These are phyloP conservation scores for Neurospora discreta DNA, from an alignment of 495 filamentous ascomycete genomes.

Conservation along the genomic window DNA sequence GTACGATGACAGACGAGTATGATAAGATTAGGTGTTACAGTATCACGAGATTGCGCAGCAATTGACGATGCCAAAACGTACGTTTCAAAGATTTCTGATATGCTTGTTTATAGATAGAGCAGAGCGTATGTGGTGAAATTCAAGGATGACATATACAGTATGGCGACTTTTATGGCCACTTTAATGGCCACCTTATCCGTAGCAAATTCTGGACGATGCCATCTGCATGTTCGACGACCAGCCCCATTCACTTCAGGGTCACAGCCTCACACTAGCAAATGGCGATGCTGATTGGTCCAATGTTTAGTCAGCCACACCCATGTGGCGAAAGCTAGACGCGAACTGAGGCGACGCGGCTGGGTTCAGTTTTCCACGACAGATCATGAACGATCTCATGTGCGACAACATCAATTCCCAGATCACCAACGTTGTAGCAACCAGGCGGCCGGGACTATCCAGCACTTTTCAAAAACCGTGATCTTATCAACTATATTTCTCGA, in stretches of 20 bases:
- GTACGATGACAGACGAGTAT: background rate
- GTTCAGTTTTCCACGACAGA: background rate
- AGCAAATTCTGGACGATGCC: constrained; percentile 8
- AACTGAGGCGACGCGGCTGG: background rate
- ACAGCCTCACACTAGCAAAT: constrained; percentile 1
- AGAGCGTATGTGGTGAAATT: background rate
- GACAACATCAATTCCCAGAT: background rate
- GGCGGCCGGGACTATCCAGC: background rate
- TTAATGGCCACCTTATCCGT: background rate
- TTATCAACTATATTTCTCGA: background rate
- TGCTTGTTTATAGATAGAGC: background rate
- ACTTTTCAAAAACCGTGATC: background rate
- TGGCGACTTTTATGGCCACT: background rate
- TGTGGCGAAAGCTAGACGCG: background rate
- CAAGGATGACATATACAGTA: background rate
- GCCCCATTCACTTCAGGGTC: constrained; percentile 7
- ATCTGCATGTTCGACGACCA: background rate
- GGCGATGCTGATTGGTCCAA: background rate
- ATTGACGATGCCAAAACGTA: background rate
- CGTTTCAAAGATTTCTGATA: background rate
- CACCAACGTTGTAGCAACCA: background rate
- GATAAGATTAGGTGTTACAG: background rate
- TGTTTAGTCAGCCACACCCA: background rate
- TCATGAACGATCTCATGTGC: background rate
- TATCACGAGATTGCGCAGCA: background rate